A percentile compares a stretch with the other conserved stretches of the same genome.
These are phyloP conservation scores for Rubroboletus pulcherrimus DNA, from an alignment of 768 basidiomycete genomes.

Conservation along the genomic window DNA sequence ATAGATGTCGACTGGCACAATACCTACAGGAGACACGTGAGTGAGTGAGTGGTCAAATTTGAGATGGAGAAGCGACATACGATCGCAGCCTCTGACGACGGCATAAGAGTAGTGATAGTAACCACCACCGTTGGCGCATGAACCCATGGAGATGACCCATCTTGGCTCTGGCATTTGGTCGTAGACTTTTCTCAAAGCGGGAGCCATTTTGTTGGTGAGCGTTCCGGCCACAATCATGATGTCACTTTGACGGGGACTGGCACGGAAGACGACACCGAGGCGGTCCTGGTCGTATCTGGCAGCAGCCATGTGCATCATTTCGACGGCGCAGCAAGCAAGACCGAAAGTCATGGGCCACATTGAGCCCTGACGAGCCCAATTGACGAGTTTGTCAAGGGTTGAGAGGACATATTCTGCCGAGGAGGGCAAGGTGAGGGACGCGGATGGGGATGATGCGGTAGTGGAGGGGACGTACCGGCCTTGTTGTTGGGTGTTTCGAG, in stretches of 20 bases:
- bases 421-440: not conserved
- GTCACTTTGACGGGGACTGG: conserved; percentile 95
- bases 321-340: conserved; percentile 97
- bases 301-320: conserved; percentile 99
- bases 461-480: conserved; percentile 55
- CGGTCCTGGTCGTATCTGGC: conserved; percentile 98
- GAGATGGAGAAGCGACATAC: conserved; percentile 43
- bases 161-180: conserved; percentile 99
- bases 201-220: conserved; percentile 99
- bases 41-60: conserved; percentile 5
- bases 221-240: conserved; percentile 99
- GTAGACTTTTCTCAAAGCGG: conserved; percentile 92
- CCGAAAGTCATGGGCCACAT: conserved; percentile 99
- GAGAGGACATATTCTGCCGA: conserved; percentile 89
- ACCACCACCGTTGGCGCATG: conserved; percentile 97
- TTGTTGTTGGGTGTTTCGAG: conserved; percentile 87
- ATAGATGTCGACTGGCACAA: conserved; percentile 98
- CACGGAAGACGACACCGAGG: conserved; percentile 96
- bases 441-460: not conserved
- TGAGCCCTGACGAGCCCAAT: conserved; percentile 96
- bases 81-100: conserved; percentile 96
- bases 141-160: conserved; percentile 99
- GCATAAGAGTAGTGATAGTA: conserved; percentile 99
- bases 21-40: conserved; percentile 47
- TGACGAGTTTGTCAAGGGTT: conserved; percentile 92